Percentiles rank a stretch among this genome's conserved stretches.
Conservation (phyloP, 352 stramenopile genomes). For the Globisporangium nodosum region DNA sequence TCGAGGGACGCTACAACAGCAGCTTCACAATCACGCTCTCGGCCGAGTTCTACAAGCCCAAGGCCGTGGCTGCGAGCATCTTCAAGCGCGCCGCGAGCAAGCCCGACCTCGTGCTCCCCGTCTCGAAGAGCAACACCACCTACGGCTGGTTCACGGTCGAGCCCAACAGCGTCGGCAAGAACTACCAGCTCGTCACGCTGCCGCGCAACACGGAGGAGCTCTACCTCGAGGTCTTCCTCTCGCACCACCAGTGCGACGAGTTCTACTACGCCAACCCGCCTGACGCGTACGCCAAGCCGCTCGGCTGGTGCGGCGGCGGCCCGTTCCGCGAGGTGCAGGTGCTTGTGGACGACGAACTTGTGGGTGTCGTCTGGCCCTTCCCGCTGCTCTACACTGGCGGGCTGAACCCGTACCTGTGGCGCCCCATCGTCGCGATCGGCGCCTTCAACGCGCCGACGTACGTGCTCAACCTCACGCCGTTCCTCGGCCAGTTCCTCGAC, state of each 20-base stretch:
- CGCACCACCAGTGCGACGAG: slow-evolving; percentile 73
- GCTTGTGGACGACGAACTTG: slow-evolving; percentile 52
- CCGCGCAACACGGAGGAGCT: slow-evolving; percentile 59
- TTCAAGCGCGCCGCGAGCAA: slow-evolving; percentile 6
- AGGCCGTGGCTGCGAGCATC: slow-evolving; percentile 14
- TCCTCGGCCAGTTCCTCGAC: slow-evolving; percentile 55
- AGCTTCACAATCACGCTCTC: slow-evolving; percentile 54
- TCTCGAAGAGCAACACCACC: slow-evolving; percentile 37
- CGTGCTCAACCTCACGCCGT: slow-evolving; percentile 66
- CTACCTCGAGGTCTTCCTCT: slow-evolving; percentile 63
- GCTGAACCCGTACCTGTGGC: slow-evolving; percentile 74
- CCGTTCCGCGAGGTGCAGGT: slow-evolving; percentile 72
- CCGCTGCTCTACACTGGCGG: slow-evolving; percentile 74
- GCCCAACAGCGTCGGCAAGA: slow-evolving; percentile 28
- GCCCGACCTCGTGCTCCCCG: slow-evolving; percentile 33
- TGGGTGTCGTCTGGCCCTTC: slow-evolving; percentile 67
- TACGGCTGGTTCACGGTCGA: slow-evolving; percentile 70
- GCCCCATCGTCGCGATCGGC: slow-evolving; percentile 61
- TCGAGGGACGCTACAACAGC: slow-evolving; percentile 51
- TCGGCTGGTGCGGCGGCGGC: slow-evolving; percentile 31
- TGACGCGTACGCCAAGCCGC: slow-evolving; percentile 17
- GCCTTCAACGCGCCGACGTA: slow-evolving; percentile 74
- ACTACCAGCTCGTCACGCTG: slow-evolving; percentile 36
- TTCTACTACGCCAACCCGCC: slow-evolving; percentile 72
- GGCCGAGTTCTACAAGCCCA: slow-evolving; percentile 50